These are phyloP conservation scores for Lepidium sativum DNA, from an alignment of 345 rosid genomes.

Conservation along the genomic window DNA sequence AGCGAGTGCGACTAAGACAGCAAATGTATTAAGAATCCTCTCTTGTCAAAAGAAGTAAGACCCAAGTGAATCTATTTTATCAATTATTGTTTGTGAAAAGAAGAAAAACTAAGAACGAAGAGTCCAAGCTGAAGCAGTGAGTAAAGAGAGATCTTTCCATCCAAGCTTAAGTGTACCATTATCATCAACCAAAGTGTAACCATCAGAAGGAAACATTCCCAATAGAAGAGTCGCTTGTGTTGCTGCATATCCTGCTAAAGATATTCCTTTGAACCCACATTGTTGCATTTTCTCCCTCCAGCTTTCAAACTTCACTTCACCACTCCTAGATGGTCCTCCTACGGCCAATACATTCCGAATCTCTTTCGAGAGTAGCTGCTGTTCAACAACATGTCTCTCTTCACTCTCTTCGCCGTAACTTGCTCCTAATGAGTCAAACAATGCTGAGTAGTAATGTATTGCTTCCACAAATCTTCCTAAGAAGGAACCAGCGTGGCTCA, in stretches of 20 bases:
- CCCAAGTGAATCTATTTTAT: conserved; percentile 6
- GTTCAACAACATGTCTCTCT: conserved; percentile 95
- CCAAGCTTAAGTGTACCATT: conserved; percentile 90
- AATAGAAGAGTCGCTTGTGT: conserved; percentile 81
- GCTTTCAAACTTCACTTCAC: conserved; percentile 68
- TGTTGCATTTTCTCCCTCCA: conserved; percentile 94
- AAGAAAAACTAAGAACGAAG: conserved; percentile 32
- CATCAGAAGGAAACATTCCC: conserved; percentile 94
- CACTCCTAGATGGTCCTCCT: conserved; percentile 75
- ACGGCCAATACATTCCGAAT: conserved; percentile 78
- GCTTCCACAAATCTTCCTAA: conserved; percentile 95
- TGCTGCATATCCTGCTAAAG: conserved; percentile 86
- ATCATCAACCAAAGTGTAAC: conserved; percentile 93
- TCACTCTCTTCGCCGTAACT: conserved; percentile 97
- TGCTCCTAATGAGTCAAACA: conserved; percentile 90
- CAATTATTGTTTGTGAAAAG: conserved; percentile 10
- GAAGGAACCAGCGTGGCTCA: conserved; percentile 89
- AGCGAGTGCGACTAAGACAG: neutral
- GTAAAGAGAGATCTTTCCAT: conserved; percentile 97
- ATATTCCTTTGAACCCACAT: conserved; percentile 74
- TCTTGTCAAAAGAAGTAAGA: conserved; percentile 1
- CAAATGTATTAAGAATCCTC: neutral
- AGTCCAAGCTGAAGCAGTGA: conserved; percentile 98
- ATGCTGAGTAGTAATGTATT: conserved; percentile 92
- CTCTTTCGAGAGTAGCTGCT: conserved; percentile 84